Evolutionary conservation across 805 yeast species (phyloP).

Genomic region (Yarrowia bubula): DNA sequence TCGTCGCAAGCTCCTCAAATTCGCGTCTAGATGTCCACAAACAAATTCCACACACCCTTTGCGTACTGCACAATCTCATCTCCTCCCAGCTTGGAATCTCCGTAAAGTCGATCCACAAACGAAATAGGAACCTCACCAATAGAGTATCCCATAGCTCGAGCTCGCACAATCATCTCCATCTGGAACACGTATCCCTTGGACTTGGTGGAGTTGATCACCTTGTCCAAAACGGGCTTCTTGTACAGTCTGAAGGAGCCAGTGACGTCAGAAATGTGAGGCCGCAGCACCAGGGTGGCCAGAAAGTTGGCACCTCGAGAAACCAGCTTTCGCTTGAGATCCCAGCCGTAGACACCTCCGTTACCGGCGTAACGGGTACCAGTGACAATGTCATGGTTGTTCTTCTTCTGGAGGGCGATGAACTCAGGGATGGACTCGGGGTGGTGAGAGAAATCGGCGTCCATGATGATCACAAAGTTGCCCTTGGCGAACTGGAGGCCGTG

Average conservation of each 20-base stretch:
- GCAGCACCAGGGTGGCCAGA: slow-evolving; percentile 65
- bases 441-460: slow-evolving; percentile 84
- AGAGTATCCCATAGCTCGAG: slow-evolving; percentile 66
- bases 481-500: slow-evolving; percentile 70
- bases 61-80: slow-evolving; percentile 75
- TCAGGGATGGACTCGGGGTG: slow-evolving; percentile 78
- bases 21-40: slow-evolving; percentile 51
- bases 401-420: slow-evolving; percentile 61
- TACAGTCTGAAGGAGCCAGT: slow-evolving; percentile 77
- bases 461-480: slow-evolving; percentile 72
- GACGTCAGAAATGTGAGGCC: slow-evolving; percentile 70
- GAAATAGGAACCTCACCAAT: slow-evolving; percentile 78
- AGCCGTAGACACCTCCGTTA: slow-evolving; percentile 78
- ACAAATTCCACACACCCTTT: slow-evolving; percentile 72
- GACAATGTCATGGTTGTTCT: slow-evolving; percentile 43
- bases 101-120: slow-evolving; percentile 75
- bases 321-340: slow-evolving; percentile 77
- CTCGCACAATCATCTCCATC: slow-evolving; percentile 87
- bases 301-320: slow-evolving; percentile 80
- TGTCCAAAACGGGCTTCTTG: slow-evolving; percentile 64
- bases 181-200: slow-evolving; percentile 82
- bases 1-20: background rate
- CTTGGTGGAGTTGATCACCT: slow-evolving; percentile 63
- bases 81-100: slow-evolving; percentile 76
- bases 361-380: slow-evolving; percentile 71